Conservation (phyloP, 257 asterid species). For the Paulownia fortunei region DNA sequence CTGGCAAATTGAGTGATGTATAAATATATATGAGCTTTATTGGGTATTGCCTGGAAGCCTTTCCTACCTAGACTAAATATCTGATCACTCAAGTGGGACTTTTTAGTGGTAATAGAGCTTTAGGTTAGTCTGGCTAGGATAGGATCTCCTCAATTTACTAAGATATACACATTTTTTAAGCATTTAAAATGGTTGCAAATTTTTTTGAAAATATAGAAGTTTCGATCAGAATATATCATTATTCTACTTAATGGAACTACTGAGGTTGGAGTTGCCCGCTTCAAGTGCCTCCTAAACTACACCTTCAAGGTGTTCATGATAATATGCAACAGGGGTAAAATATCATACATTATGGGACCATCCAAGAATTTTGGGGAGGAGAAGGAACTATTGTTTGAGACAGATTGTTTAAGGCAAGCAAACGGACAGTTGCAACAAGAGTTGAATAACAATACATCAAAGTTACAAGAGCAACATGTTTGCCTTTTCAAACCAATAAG, state of each 20-base stretch:
- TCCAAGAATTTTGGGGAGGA: background rate
- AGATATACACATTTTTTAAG: background rate
- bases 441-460: background rate
- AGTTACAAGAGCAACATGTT: background rate
- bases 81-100: background rate
- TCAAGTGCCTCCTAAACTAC: constrained; percentile 9
- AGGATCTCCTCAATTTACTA: background rate
- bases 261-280: background rate
- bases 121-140: background rate
- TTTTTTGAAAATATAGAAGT: background rate
- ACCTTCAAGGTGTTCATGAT: background rate
- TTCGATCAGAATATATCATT: constrained; percentile 1
- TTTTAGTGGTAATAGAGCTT: background rate
- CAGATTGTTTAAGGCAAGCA: background rate
- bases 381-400: background rate
- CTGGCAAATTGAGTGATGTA: background rate
- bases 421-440: background rate
- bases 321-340: background rate
- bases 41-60: background rate
- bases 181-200: background rate
- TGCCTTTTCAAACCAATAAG: background rate
- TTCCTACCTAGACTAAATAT: background rate
- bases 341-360: constrained; percentile 4
- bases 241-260: background rate
- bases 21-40: no score